Evolutionary conservation across 306 rosid species (phyloP).

Genomic region (Casuarina glauca): DNA sequence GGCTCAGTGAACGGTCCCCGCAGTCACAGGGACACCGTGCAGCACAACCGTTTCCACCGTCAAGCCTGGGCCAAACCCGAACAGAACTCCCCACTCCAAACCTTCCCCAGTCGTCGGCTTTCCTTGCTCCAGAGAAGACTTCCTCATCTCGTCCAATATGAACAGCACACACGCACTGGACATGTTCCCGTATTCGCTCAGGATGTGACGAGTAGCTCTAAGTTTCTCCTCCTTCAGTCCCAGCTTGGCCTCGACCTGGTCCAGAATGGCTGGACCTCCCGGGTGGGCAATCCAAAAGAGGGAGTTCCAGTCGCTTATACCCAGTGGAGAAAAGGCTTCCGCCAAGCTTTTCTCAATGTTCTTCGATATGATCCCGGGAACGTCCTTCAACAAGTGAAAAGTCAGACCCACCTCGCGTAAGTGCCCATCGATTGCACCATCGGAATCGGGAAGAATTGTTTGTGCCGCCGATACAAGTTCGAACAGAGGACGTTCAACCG

Average conservation of each 20-base stretch:
- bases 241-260: slow-evolving; percentile 56
- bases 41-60: slow-evolving; percentile 59
- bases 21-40: slow-evolving; percentile 20
- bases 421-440: slow-evolving; percentile 58
- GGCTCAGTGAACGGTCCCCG: neutral
- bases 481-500: slow-evolving; percentile 40
- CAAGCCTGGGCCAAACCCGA: slow-evolving; percentile 63
- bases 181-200: slow-evolving; percentile 63
- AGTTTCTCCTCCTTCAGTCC: slow-evolving; percentile 44
- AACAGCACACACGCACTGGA: slow-evolving; percentile 57
- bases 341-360: slow-evolving; percentile 54
- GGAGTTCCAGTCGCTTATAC: slow-evolving; percentile 60
- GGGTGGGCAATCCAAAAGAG: slow-evolving; percentile 67
- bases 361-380: slow-evolving; percentile 57
- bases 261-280: slow-evolving; percentile 64
- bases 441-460: slow-evolving; percentile 54
- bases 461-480: slow-evolving; percentile 47
- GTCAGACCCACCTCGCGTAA: slow-evolving; percentile 58
- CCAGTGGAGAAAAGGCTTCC: slow-evolving; percentile 50
- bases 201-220: slow-evolving; percentile 38
- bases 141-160: slow-evolving; percentile 53
- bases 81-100: slow-evolving; percentile 57
- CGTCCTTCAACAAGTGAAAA: slow-evolving; percentile 53
- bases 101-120: slow-evolving; percentile 48
- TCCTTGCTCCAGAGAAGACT: slow-evolving; percentile 38